Conservation (phyloP, 129 eudicot species). For the Pseudognaphalium luteoalbum region DNA sequence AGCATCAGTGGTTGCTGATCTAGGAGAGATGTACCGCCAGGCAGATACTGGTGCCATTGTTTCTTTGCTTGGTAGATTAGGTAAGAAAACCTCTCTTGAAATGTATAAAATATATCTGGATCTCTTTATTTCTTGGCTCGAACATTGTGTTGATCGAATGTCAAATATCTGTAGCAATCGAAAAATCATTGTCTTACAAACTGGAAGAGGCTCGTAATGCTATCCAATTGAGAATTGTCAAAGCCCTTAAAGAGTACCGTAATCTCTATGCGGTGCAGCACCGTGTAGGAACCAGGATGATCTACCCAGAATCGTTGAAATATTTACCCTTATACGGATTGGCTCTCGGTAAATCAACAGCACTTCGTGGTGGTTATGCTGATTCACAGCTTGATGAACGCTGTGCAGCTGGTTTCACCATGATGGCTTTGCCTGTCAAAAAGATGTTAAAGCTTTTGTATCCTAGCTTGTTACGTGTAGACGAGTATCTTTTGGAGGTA, state of each 20-base stretch:
- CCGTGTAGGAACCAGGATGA: constrained; percentile 80
- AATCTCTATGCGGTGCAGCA: constrained; percentile 82
- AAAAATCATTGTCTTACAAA: constrained; percentile 72
- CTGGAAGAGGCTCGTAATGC: constrained; percentile 78
- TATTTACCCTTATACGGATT: constrained; percentile 72
- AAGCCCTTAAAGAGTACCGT: constrained; percentile 83
- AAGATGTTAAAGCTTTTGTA: constrained; percentile 71
- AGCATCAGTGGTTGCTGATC: constrained; percentile 87
- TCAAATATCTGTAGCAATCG: constrained; percentile 59
- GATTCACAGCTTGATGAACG: constrained; percentile 89
- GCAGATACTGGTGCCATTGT: constrained; percentile 92
- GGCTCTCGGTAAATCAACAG: constrained; percentile 63
- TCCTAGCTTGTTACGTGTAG: constrained; percentile 69
- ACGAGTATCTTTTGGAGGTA: constrained; percentile 69
- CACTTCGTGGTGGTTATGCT: constrained; percentile 87
- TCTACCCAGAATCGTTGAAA: constrained; percentile 84
- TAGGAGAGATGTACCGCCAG: constrained; percentile 93
- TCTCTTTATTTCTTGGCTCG: background rate
- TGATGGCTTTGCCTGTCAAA: constrained; percentile 93
- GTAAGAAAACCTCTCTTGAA: constrained; percentile 30
- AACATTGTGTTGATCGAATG: background rate
- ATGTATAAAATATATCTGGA: background rate
- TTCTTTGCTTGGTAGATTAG: constrained; percentile 75
- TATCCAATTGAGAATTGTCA: constrained; percentile 69
- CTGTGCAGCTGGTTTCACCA: constrained; percentile 86